Percentiles rank a stretch among this genome's conserved stretches.
These are phyloP conservation scores for Nitzschia palea DNA, from an alignment of 108 stramenopile species.

Conservation along the genomic window DNA sequence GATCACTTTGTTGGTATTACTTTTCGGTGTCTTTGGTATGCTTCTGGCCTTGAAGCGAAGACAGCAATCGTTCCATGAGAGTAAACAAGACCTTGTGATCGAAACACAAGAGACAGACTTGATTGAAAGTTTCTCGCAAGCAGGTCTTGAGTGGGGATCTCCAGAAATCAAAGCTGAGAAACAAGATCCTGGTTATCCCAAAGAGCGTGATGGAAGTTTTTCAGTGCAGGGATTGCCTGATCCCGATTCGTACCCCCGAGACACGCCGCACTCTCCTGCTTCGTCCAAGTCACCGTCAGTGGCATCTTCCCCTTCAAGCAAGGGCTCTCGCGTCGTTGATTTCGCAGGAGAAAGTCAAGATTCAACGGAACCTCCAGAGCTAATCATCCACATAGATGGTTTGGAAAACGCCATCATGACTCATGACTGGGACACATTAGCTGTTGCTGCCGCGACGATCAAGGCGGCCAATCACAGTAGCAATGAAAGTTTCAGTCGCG, in stretches of 20 bases:
- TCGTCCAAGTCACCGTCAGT: too few species aligned
- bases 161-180: too few species aligned
- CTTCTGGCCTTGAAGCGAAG: too few species aligned
- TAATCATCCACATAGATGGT: background rate
- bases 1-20: background rate
- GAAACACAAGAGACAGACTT: background rate
- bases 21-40: background rate
- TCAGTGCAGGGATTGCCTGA: too few species aligned
- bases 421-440: background rate
- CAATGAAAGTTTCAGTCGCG: background rate
- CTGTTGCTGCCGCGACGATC: background rate
- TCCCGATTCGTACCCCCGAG: too few species aligned
- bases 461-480: background rate
- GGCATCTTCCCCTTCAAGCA: too few species aligned
- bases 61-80: too few species aligned
- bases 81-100: background rate
- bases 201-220: too few species aligned
- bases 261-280: too few species aligned
- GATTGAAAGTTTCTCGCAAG: background rate
- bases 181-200: too few species aligned
- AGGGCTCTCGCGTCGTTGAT: background rate
- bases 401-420: background rate
- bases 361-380: background rate
- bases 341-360: background rate
- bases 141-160: background rate